phyloP scores from a whole-genome alignment of 331 rosid genomes.

The Phaseolus coccineus region DNA sequence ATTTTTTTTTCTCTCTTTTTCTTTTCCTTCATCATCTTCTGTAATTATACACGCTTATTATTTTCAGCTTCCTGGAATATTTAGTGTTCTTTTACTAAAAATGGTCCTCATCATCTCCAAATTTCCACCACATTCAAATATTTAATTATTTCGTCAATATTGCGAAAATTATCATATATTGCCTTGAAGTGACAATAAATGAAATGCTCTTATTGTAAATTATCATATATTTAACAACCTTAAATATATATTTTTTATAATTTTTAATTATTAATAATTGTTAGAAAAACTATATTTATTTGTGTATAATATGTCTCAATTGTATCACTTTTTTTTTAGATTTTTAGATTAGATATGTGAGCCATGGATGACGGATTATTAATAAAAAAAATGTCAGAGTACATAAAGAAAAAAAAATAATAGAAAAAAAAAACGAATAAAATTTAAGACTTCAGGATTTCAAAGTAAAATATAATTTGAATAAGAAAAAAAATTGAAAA shows the following conservation, averaged over 20 bases:
- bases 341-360: background rate
- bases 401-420: too few species aligned
- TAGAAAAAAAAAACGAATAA: too few species aligned
- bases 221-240: background rate
- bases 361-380: too few species aligned
- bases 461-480: too few species aligned
- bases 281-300: background rate
- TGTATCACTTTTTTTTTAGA: background rate
- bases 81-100: background rate
- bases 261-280: background rate
- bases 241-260: background rate
- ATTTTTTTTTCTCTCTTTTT: slow-evolving; percentile 50
- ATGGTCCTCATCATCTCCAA: background rate
- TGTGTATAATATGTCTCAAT: background rate
- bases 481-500: too few species aligned
- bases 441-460: too few species aligned
- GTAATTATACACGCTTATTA: background rate
- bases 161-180: too few species aligned
- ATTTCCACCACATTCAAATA: background rate
- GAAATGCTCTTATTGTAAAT: background rate
- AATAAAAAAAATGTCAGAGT: too few species aligned
- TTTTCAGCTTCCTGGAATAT: background rate
- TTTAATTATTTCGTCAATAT: too few species aligned
- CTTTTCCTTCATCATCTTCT: background rate
- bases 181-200: background rate